Conservation (phyloP, 176 grass and related monocot genomes). For the Oryza longistaminata region DNA sequence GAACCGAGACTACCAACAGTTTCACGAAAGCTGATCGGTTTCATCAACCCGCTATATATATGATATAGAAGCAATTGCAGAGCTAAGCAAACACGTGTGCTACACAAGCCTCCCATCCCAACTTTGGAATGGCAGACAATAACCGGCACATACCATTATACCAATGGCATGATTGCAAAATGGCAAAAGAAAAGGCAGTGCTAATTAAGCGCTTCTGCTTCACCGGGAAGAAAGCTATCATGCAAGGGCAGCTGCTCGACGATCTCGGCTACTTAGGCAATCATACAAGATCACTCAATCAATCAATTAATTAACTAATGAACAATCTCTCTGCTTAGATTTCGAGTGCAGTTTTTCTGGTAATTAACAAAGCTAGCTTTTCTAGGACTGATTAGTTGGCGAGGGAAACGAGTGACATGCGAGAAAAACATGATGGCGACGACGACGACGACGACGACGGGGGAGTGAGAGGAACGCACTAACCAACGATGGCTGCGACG, state of each 20-base stretch:
- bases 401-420: background rate
- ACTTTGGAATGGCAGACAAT: background rate
- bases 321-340: background rate
- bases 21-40: no score
- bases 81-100: background rate
- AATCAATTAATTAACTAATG: background rate
- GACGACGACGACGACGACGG: background rate
- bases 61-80: background rate
- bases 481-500: background rate
- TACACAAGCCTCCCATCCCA: background rate
- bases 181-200: background rate
- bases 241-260: background rate
- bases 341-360: background rate
- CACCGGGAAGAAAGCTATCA: background rate
- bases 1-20: no score
- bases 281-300: background rate
- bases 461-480: conserved; percentile 4
- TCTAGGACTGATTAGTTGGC: background rate
- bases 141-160: background rate
- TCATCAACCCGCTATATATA: no score
- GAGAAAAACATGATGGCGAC: background rate
- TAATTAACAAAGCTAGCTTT: background rate
- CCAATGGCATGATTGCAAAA: background rate
- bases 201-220: background rate
- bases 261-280: background rate